Evolutionary conservation across 306 rosid species (phyloP), one percentile per base, ranked within the genome.

Genomic region (Prunus dulcis): DNA sequence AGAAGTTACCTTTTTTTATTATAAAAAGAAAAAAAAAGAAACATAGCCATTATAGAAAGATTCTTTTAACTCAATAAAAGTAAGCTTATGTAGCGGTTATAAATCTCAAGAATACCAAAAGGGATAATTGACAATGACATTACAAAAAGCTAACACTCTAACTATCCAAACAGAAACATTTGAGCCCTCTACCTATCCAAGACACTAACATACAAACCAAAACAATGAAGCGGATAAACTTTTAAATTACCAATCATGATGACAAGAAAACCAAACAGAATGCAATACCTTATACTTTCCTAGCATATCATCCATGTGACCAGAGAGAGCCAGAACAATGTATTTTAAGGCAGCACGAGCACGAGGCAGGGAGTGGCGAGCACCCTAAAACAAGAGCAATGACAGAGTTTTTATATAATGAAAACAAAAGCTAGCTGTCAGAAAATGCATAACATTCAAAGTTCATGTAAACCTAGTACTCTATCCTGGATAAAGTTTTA

Each of bases 261-360:
- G 41, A 18, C 20, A 13, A 51, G 76, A 38, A 55, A n/a, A 50
- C 6, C 9, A 41, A 68, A 46, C 61, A 45, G 7, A 34, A 68
- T 47, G 63, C 67, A 49, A 50, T 82, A 93, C 98, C 98, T 93
- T 93, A 72, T 90, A 93, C 85, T 87, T 91, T 64, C 93, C 93
- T 18, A 93, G 82, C 67, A 93, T 80, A 75, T 91, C 96, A 76
- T 93, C 98, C 87, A 91, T 84, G 68, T 91, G 93, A 82, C 98
- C 97, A 15, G 97, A 93, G 19, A 93, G 83, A 78, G 98, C 96
- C 78, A 93, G 96, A 85, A 93, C 83, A 71, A 91, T 79, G 83
- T 86, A 93, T 80, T 93, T 91, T 83, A 93, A 82, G 67, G 97
- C 97, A 74, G 96, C 89, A 81, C 96, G 89, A 64, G 96, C 93